Evolutionary conservation across 176 grass and related monocot genomes (phyloP).

Genomic region (Tillandsia fasciculata): DNA sequence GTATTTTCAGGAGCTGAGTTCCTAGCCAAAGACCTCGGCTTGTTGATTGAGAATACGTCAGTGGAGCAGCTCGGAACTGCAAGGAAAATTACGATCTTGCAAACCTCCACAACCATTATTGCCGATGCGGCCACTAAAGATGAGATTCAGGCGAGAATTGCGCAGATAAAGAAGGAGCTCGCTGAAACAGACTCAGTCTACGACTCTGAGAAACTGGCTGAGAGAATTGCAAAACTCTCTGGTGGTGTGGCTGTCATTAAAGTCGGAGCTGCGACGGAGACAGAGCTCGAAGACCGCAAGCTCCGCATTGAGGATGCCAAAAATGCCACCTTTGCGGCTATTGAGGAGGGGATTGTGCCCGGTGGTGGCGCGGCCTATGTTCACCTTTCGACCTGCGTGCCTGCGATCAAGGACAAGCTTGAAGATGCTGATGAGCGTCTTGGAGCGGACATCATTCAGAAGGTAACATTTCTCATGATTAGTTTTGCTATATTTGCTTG

Average conservation of each 20-base stretch:
- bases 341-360: conserved; percentile 93
- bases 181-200: conserved; percentile 73
- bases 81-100: conserved; percentile 64
- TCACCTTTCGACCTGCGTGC: conserved; percentile 64
- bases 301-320: conserved; percentile 86
- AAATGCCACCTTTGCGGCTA: conserved; percentile 89
- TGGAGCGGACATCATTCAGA: conserved; percentile 88
- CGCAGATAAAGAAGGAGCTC: conserved; percentile 81
- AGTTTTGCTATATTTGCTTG: too few relatives aligned
- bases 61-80: conserved; percentile 75
- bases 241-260: conserved; percentile 92
- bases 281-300: conserved; percentile 90
- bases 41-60: conserved; percentile 59
- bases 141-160: conserved; percentile 79
- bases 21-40: conserved; percentile 82
- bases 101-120: conserved; percentile 69
- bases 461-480: conserved; percentile 29
- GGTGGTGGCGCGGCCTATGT: conserved; percentile 80
- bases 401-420: conserved; percentile 74
- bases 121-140: conserved; percentile 74
- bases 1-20: conserved; percentile 66
- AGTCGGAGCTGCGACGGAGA: conserved; percentile 80
- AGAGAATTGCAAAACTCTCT: conserved; percentile 87
- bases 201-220: conserved; percentile 82
- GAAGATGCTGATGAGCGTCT: conserved; percentile 76